These are phyloP conservation scores for Sporothrix sp. DNA, from an alignment of 2,329 filamentous ascomycete species.

Conservation along the genomic window DNA sequence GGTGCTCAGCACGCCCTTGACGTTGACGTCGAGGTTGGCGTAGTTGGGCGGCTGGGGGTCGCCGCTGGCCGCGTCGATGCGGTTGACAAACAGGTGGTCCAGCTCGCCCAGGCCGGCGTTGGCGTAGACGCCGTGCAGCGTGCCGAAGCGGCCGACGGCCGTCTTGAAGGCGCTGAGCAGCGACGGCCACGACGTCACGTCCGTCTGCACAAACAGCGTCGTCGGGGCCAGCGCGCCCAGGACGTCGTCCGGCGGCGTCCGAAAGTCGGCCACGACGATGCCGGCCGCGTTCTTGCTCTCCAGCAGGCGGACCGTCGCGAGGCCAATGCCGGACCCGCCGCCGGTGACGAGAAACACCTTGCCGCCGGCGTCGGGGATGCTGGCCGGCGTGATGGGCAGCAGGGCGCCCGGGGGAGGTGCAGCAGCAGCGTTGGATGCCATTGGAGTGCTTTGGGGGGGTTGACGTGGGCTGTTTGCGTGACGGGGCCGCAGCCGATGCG, in stretches of 20 bases:
- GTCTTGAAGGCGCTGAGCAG: neutral
- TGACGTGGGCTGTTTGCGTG: neutral
- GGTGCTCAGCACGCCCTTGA: constrained; percentile 1
- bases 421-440: neutral
- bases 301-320: neutral
- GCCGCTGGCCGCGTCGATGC: neutral
- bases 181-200: neutral
- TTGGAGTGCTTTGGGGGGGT: neutral
- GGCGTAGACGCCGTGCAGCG: neutral
- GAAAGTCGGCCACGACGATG: neutral
- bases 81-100: neutral
- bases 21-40: neutral
- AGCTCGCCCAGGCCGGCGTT: neutral
- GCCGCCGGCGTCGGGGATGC: neutral
- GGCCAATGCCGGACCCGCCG: neutral
- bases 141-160: neutral
- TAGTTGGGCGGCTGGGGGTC: neutral
- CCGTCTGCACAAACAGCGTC: neutral
- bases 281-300: neutral
- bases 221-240: neutral
- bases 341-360: neutral
- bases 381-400: neutral
- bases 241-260: neutral
- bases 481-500: too few relatives aligned
- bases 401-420: neutral